Evolutionary conservation across 2,329 filamentous ascomycete genomes (phyloP).

Genomic region (Ophiostoma sp.): DNA sequence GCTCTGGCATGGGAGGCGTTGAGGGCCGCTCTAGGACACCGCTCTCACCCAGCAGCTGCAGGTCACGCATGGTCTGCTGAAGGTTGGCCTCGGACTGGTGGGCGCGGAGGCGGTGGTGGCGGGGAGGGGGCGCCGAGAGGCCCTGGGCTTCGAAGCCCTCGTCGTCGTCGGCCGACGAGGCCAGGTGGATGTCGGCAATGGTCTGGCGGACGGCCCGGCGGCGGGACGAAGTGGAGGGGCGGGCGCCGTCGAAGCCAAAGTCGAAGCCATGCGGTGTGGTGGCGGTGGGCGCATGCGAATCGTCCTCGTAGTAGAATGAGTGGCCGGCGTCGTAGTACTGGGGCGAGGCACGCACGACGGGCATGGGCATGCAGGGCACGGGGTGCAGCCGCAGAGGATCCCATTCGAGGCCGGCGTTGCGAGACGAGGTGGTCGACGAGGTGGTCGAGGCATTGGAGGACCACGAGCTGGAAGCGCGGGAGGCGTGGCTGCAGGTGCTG

Average conservation of each 20-base stretch:
- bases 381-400: slow-evolving; percentile 41
- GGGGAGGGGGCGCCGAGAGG: slow-evolving; percentile 29
- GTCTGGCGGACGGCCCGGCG: slow-evolving; percentile 26
- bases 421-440: slow-evolving; percentile 17
- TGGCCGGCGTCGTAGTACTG: slow-evolving; percentile 16
- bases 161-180: slow-evolving; percentile 24
- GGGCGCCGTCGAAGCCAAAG: slow-evolving; percentile 36
- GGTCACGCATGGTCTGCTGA: slow-evolving; percentile 16
- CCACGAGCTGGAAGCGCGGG: slow-evolving; percentile 32
- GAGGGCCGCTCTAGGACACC: slow-evolving; percentile 9
- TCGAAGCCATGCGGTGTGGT: slow-evolving; percentile 35
- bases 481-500: slow-evolving; percentile 30
- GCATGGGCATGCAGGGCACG: slow-evolving; percentile 28
- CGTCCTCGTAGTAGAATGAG: slow-evolving; percentile 18
- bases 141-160: slow-evolving; percentile 20
- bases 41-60: slow-evolving; percentile 2
- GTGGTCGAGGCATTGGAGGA: slow-evolving; percentile 25
- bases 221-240: background rate
- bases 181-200: slow-evolving; percentile 29
- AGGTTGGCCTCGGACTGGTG: slow-evolving; percentile 25
- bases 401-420: slow-evolving; percentile 32
- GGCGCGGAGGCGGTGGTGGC: slow-evolving; percentile 25
- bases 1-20: slow-evolving; percentile 19
- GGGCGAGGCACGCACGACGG: slow-evolving; percentile 14
- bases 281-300: background rate